Percentiles rank a stretch among this genome's conserved stretches.
These are phyloP conservation scores for Sporothrix curviconia DNA, from an alignment of 2,329 filamentous ascomycete genomes.

Conservation along the genomic window DNA sequence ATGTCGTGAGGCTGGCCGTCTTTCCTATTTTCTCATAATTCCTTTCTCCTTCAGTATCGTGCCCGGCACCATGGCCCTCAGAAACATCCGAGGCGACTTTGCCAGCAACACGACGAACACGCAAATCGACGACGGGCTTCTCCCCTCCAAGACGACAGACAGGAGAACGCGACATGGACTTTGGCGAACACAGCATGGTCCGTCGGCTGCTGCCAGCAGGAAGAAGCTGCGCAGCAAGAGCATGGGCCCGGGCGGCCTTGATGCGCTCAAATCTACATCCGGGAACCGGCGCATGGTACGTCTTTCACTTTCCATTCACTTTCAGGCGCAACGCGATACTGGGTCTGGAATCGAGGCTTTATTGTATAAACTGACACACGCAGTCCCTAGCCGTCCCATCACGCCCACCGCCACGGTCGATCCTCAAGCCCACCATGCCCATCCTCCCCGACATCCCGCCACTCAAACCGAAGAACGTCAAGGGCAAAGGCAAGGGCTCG, in stretches of 20 bases:
- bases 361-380: not conserved
- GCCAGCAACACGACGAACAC: slow-evolving; percentile 50
- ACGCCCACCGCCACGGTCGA: slow-evolving; percentile 55
- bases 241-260: slow-evolving; percentile 83
- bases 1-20: not conserved
- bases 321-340: no score
- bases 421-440: slow-evolving; percentile 73
- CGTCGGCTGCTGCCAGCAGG: slow-evolving; percentile 44
- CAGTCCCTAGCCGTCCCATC: slow-evolving; percentile 51
- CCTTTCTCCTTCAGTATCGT: not conserved
- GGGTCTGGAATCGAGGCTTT: no score
- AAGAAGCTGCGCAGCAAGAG: slow-evolving; percentile 89
- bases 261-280: slow-evolving; percentile 66
- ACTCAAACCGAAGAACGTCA: slow-evolving; percentile 54
- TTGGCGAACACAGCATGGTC: slow-evolving; percentile 31
- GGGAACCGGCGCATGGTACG: slow-evolving; percentile 76
- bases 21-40: not conserved
- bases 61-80: slow-evolving; percentile 32
- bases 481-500: slow-evolving; percentile 26
- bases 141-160: slow-evolving; percentile 51
- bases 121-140: slow-evolving; percentile 64
- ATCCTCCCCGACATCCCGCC: slow-evolving; percentile 61
- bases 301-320: slow-evolving; percentile 25
- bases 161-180: slow-evolving; percentile 72
- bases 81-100: slow-evolving; percentile 39